A percentile compares a stretch with the other conserved stretches of the same genome.
Conservation (phyloP, 257 asterid species). For the Przewalskia tangutica region DNA sequence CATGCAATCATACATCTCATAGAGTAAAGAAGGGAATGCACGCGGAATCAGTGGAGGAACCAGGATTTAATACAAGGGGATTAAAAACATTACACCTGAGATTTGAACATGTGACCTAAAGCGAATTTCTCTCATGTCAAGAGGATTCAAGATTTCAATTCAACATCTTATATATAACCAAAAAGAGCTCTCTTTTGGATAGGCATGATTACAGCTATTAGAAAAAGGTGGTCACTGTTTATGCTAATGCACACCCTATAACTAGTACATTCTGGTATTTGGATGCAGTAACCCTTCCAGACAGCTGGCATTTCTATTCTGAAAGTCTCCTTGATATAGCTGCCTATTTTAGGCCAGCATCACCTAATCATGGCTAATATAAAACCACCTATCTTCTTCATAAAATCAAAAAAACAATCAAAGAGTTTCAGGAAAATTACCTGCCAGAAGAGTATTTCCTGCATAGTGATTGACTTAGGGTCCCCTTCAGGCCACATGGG, state of each 20-base stretch:
- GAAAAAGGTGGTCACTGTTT: neutral
- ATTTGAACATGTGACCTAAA: too few species aligned
- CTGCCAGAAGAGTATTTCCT: slow-evolving; percentile 97
- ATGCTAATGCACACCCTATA: neutral
- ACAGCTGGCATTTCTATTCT: neutral
- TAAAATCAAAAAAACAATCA: neutral
- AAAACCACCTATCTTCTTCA: neutral
- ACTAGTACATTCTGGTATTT: neutral
- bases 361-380: neutral
- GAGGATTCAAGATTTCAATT: too few species aligned
- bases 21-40: too few species aligned
- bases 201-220: neutral
- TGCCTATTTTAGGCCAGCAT: neutral
- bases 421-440: slow-evolving; percentile 18
- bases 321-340: neutral
- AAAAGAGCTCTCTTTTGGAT: neutral
- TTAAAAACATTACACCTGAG: too few species aligned
- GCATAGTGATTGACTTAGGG: slow-evolving; percentile 62
- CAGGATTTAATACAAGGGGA: too few species aligned
- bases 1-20: too few species aligned
- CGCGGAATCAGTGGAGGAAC: too few species aligned
- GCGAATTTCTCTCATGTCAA: too few species aligned
- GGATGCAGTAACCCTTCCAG: neutral
- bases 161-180: too few species aligned
- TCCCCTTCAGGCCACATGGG: slow-evolving; percentile 99